A percentile compares a stretch with the other conserved stretches of the same genome.
These are phyloP conservation scores for Adiantum capillusveneris DNA, from an alignment of 75 land plant genomes.

Conservation along the genomic window DNA sequence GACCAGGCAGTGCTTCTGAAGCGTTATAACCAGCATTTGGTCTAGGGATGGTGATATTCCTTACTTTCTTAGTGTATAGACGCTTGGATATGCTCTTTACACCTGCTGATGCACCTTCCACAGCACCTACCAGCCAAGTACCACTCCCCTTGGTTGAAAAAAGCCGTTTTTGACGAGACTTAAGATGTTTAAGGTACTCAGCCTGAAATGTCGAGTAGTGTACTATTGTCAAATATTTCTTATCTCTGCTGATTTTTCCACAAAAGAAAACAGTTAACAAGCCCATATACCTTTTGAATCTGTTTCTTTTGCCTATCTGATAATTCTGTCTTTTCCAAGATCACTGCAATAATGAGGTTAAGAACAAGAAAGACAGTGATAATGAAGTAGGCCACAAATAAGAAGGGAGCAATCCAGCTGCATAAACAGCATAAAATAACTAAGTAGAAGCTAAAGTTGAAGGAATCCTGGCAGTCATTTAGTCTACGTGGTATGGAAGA, in stretches of 20 bases:
- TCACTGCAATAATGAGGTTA: slow-evolving; percentile 34
- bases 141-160: slow-evolving; percentile 21
- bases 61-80: slow-evolving; percentile 18
- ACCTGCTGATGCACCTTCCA: slow-evolving; percentile 30
- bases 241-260: no score
- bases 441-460: no score
- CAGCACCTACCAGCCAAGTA: slow-evolving; percentile 32
- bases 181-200: slow-evolving; percentile 22
- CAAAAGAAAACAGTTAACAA: no score
- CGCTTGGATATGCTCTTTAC: slow-evolving; percentile 10
- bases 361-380: slow-evolving; percentile 22
- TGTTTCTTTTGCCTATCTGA: slow-evolving; percentile 32
- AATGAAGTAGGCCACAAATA: slow-evolving; percentile 23
- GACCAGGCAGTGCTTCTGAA: no score
- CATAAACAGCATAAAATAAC: no score
- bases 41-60: slow-evolving; percentile 11
- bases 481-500: no score
- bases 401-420: slow-evolving; percentile 33
- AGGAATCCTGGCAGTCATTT: no score
- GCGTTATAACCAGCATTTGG: no score
- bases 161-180: slow-evolving; percentile 7
- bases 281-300: slow-evolving; percentile 37
- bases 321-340: slow-evolving; percentile 29
- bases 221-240: no score
- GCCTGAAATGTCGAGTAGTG: slow-evolving; percentile 18